Conservation (phyloP, 2,329 filamentous ascomycete genomes). For the Alternaria ethzedia region DNA sequence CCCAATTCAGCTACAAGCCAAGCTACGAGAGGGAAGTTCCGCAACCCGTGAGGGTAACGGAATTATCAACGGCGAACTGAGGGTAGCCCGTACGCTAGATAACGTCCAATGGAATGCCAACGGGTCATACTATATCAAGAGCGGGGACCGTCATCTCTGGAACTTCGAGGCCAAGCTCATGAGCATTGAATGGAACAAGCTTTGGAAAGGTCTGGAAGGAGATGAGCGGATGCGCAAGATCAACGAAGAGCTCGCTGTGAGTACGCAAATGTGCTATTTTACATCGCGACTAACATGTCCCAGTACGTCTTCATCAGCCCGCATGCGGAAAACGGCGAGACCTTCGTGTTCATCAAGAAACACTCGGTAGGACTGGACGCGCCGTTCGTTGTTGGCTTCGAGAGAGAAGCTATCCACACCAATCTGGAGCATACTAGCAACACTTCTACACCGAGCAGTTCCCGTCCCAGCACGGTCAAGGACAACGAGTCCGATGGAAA, state of each 20-base stretch:
- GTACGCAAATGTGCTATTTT: background rate
- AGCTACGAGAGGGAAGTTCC: conserved; percentile 15
- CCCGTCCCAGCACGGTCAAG: too few relatives aligned
- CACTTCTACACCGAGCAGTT: background rate
- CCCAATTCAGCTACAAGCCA: conserved; percentile 9
- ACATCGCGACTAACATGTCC: conserved; percentile 10
- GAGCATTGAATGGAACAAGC: conserved; percentile 18
- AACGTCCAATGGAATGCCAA: conserved; percentile 28
- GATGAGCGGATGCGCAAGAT: background rate
- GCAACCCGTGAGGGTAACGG: background rate
- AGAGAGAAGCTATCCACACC: conserved; percentile 16
- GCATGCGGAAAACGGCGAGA: conserved; percentile 25
- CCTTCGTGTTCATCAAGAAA: conserved; percentile 37
- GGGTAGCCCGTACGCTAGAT: background rate
- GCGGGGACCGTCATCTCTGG: conserved; percentile 7
- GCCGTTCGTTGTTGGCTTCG: conserved; percentile 27
- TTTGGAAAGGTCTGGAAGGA: conserved; percentile 20
- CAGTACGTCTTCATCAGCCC: conserved; percentile 32
- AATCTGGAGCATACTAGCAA: conserved; percentile 4
- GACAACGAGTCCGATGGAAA: background rate
- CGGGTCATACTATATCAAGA: conserved; percentile 30
- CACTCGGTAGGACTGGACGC: conserved; percentile 13
- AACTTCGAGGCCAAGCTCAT: conserved; percentile 16
- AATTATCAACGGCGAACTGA: conserved; percentile 19
- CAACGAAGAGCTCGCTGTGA: conserved; percentile 27